These are phyloP conservation scores for Acanthamoeba lenticulata DNA, from an alignment of 208 protist genomes.

Conservation along the genomic window DNA sequence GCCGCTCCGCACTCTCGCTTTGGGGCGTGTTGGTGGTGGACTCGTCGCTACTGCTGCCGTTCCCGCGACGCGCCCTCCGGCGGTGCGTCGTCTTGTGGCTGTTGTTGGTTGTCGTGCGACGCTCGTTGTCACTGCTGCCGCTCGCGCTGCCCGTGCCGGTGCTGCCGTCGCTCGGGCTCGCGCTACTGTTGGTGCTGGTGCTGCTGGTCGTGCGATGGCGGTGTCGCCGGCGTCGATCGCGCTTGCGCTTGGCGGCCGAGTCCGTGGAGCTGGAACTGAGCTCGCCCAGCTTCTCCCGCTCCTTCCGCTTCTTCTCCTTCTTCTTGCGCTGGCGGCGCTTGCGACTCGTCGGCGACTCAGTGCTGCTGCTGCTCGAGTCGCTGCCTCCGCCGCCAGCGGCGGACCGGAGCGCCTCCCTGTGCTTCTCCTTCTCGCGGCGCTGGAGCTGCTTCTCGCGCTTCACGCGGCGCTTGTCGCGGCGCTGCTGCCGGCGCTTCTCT, in stretches of 20 bases:
- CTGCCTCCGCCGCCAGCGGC: no score
- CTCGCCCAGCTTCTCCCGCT: not conserved
- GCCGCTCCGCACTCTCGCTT: not conserved
- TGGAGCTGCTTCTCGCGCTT: conserved; percentile 11
- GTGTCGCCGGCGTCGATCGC: not conserved
- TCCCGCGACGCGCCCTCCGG: not conserved
- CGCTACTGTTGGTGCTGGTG: not conserved
- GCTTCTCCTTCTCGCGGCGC: not conserved
- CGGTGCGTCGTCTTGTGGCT: not conserved
- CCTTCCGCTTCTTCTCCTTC: not conserved
- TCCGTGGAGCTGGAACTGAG: not conserved
- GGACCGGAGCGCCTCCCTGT: no score
- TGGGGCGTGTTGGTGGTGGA: not conserved
- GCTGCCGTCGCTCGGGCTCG: no score
- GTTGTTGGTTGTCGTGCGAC: not conserved
- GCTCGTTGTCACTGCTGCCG: no score
- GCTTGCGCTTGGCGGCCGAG: not conserved
- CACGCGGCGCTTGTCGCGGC: not conserved
- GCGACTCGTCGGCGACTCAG: not conserved
- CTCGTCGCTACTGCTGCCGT: not conserved
- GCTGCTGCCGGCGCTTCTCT: not conserved
- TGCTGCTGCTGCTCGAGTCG: not conserved
- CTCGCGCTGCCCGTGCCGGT: not conserved
- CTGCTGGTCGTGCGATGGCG: not conserved
- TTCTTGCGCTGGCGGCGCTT: not conserved